Percentiles rank a stretch among this genome's conserved stretches.
Evolutionary conservation across 1,139 yeast genomes (phyloP).

Genomic region (Entelexis paramagnoliae): DNA sequence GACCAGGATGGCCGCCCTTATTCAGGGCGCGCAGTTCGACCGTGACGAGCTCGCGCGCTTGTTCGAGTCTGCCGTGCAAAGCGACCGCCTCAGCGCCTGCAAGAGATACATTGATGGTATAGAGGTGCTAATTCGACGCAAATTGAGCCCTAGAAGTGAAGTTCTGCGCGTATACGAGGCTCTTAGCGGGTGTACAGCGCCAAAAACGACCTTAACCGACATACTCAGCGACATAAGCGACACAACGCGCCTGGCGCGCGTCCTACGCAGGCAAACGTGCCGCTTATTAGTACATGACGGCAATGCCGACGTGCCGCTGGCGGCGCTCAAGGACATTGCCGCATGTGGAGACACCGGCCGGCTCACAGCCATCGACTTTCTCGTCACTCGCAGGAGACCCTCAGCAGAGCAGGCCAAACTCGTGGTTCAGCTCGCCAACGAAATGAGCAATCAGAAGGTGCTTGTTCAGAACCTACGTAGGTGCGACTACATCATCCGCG

Average conservation of each 20-base stretch:
- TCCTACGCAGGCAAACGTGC: conserved; percentile 8
- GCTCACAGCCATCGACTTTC: conserved; percentile 14
- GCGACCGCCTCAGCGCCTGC: neutral
- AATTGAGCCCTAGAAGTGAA: conserved; percentile 1
- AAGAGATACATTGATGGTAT: conserved; percentile 1
- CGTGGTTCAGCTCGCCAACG: neutral
- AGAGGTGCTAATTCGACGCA: conserved; percentile 6
- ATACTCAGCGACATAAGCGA: neutral
- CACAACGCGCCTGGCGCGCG: neutral
- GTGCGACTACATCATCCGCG: neutral
- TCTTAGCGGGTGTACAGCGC: neutral
- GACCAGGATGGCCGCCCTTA: neutral
- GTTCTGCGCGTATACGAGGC: neutral
- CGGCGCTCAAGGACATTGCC: neutral
- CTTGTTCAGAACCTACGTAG: neutral
- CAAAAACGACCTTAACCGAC: neutral
- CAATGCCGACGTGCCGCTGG: neutral
- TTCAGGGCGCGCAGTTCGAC: neutral
- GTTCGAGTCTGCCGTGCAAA: neutral
- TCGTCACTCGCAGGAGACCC: conserved; percentile 6
- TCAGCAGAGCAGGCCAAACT: neutral
- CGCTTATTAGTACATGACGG: neutral
- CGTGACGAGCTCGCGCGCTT: neutral
- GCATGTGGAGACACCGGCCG: conserved; percentile 9
- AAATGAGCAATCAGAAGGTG: neutral